Base-by-base conservation (phyloP, 805 yeast species). In the Candida coquimbonensis region DNA sequence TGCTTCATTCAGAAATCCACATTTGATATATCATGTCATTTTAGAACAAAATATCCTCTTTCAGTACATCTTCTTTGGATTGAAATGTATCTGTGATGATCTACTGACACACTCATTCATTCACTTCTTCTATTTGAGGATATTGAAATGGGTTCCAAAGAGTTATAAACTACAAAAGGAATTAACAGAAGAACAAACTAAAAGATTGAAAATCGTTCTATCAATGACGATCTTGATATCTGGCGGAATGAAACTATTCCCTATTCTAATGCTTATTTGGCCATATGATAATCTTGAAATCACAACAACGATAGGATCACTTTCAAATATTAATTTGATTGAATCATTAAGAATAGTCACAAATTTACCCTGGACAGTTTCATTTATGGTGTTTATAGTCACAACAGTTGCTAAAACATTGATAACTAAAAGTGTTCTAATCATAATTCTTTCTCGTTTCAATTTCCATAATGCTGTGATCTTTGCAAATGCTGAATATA, bases 211-310 rank as follows among this genome's bases (percentile, higher is more conserved):
- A 37, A 65, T 64, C 38, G 64, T 74, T 14, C 62, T 90, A 16
- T 73, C 88, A 1, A 73, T 81, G 9, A 83, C 96, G 0, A 72
- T 89, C 1, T 60, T 90, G 39, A 73, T 89, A 7, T 81, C 97
- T 0, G 80, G 87, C 38, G 79, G 87, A 1, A 82, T 91, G 36
- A 87, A 85, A 58, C 69, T 91, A 21, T 82, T 91, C 51, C 99
- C 99, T 0, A 83, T 93, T 17, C 71, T 93, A 32, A 91, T 91
- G 90, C 70, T 93, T 31, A 91, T 93, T 33, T 93, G 99, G 99
- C 93, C 96, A 0, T 93, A 93, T 58, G 96, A 93, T 59, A 77
- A 85, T n/a, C 71, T 83, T 1, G 70, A 83, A 4, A 82, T 84
- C 0, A 74, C 80, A 19, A 67, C 69, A 7, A 66, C 80, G 9